Evolutionary conservation across 495 filamentous ascomycete genomes (phyloP), one percentile per base, ranked within the genome.

Genomic region (Talaromyces thailandensis): DNA sequence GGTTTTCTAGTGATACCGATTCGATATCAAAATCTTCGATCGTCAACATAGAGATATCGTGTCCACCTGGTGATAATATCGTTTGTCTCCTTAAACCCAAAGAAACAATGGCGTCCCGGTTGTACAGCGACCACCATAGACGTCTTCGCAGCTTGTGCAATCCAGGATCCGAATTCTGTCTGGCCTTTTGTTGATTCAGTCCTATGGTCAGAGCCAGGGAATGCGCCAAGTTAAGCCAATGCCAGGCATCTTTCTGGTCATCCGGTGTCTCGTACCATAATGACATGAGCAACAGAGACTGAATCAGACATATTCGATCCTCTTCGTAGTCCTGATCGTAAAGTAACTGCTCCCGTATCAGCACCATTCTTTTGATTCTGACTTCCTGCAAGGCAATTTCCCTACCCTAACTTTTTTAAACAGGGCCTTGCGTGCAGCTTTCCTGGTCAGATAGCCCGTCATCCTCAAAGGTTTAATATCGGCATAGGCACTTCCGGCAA

Each of bases 201-300:
- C 52, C 52, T 25, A 56, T 56, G 18, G 52, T 56, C 18, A n/a
- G 24, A 25, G 18, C 52, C 24, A 56, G 52, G 28, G 24, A 59
- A 11, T 53, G 31, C 12, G 64, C 64, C 16, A 59, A 28, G 21
- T 52, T 58, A 23, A 65, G 53, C 64, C 64, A 65, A 61, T 65
- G 55, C 2, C 60, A 61, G 60, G 58, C 59, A 61, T 65, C 87
- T 66, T 90, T 90, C 67, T 86, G 85, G 71, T 89, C 87, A 62
- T 90, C 85, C 1, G 87, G 87, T 0, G 86, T 88, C 70, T 89
- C 86, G 66, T 90, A 89, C 87, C 87, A 90, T 66, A 87, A 89
- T 6, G 86, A 88, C 82, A 91, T 86, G 23, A 91, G 77, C 16
- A 91, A 75, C 11, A 90, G 75, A 18, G 84, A 79, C 69, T 91